Evolutionary conservation across 2,329 filamentous ascomycete genomes (phyloP).

Genomic region (Pezicula rhizophila): DNA sequence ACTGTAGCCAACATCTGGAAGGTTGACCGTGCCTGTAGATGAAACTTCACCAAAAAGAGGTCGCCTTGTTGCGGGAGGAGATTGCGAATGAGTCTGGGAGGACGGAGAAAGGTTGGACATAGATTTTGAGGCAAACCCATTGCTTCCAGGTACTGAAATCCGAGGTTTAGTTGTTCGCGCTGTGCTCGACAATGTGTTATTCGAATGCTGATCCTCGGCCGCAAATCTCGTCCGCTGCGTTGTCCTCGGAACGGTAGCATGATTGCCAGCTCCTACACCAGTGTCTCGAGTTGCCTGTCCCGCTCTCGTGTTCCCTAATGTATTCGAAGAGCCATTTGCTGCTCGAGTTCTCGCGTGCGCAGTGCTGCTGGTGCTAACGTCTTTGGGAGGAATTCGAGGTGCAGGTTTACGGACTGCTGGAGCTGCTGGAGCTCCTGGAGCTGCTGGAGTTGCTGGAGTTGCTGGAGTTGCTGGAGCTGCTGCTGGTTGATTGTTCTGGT

Average conservation of each 20-base stretch:
- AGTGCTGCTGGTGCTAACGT: slow-evolving; percentile 7
- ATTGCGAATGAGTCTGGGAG: slow-evolving; percentile 20
- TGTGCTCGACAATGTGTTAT: slow-evolving; percentile 52
- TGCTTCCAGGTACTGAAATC: slow-evolving; percentile 26
- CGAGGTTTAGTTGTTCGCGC: slow-evolving; percentile 52
- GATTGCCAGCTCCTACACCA: slow-evolving; percentile 13
- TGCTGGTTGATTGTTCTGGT: slow-evolving; percentile 47
- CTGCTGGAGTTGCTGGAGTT: too few species aligned
- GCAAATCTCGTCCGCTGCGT: slow-evolving; percentile 41
- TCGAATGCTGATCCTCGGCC: slow-evolving; percentile 45
- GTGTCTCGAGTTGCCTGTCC: slow-evolving; percentile 15
- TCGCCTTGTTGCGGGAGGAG: slow-evolving; percentile 32
- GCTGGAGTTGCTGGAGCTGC: slow-evolving; percentile 33
- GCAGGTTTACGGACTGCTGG: slow-evolving; percentile 24
- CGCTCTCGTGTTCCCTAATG: slow-evolving; percentile 11
- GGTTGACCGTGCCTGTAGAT: slow-evolving; percentile 45
- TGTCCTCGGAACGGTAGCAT: slow-evolving; percentile 7
- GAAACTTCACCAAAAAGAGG: slow-evolving; percentile 73
- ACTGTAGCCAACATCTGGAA: slow-evolving; percentile 53
- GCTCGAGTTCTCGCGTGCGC: slow-evolving; percentile 23
- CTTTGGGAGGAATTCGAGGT: slow-evolving; percentile 13
- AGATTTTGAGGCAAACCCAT: slow-evolving; percentile 36
- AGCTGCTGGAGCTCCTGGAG: slow-evolving; percentile 32
- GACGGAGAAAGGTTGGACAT: slow-evolving; percentile 35
- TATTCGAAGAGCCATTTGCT: slow-evolving; percentile 11